Conservation (phyloP, 805 yeast species). For the Starmerella vaccinii region DNA sequence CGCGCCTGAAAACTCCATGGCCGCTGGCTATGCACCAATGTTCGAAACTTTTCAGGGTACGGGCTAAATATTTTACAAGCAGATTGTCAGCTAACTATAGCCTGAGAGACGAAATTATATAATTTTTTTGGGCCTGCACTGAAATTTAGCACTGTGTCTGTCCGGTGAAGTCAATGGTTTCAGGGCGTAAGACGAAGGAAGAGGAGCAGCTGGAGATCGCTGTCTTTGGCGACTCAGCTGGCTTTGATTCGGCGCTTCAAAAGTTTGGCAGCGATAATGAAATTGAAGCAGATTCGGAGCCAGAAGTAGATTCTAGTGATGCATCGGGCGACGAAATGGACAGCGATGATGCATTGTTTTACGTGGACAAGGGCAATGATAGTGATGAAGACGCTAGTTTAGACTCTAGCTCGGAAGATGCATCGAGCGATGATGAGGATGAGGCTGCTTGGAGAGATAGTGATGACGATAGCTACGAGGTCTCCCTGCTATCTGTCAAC, state of each 20-base stretch:
- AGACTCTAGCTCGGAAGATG: conserved; percentile 26
- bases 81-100: not conserved
- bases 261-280: conserved; percentile 48
- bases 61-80: not conserved
- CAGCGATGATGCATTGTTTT: conserved; percentile 43
- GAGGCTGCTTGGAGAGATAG: conserved; percentile 67
- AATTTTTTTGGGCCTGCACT: conserved; percentile 12
- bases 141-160: not conserved
- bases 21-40: not conserved
- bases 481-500: conserved; percentile 51
- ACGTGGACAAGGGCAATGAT: conserved; percentile 39
- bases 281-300: conserved; percentile 28
- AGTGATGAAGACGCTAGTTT: conserved; percentile 33
- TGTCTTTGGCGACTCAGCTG: conserved; percentile 80
- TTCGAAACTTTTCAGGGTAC: conserved; percentile 15
- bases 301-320: conserved; percentile 31
- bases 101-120: conserved; percentile 3
- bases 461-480: conserved; percentile 67
- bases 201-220: conserved; percentile 69
- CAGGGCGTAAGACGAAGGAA: conserved; percentile 56
- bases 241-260: conserved; percentile 56
- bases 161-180: not conserved
- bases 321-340: conserved; percentile 29
- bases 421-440: conserved; percentile 28
- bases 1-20: conserved; percentile 10